phyloP scores from a whole-genome alignment of 148 eudicot genomes.

The Rhododendron simsii region DNA sequence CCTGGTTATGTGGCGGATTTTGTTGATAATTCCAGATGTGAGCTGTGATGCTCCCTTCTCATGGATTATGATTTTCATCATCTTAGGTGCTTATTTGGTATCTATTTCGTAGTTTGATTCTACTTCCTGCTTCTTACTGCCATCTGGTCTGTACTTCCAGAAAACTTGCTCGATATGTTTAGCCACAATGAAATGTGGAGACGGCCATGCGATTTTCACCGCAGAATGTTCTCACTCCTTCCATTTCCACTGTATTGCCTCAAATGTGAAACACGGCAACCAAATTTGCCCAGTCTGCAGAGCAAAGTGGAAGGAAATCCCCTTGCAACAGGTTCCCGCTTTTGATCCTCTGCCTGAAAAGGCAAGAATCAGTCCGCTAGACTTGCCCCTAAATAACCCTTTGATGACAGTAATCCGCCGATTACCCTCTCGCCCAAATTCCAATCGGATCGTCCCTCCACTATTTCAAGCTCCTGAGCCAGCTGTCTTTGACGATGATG shows the following conservation, averaged over 20 bases:
- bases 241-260: slow-evolving; percentile 77
- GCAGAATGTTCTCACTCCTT: slow-evolving; percentile 92
- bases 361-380: slow-evolving; percentile 35
- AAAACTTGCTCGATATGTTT: slow-evolving; percentile 76
- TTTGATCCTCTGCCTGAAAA: slow-evolving; percentile 34
- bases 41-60: background rate
- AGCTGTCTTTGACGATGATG: slow-evolving; percentile 67
- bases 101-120: background rate
- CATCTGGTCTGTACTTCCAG: slow-evolving; percentile 27
- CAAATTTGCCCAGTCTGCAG: slow-evolving; percentile 79
- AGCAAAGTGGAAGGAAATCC: slow-evolving; percentile 83
- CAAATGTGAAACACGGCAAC: slow-evolving; percentile 76
- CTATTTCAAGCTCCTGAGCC: slow-evolving; percentile 58
- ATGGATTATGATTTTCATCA: background rate
- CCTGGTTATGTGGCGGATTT: background rate
- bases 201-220: slow-evolving; percentile 82
- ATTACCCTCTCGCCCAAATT: slow-evolving; percentile 46
- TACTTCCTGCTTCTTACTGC: slow-evolving; percentile 1
- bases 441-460: slow-evolving; percentile 32
- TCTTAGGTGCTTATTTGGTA: background rate
- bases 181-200: slow-evolving; percentile 54
- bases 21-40: background rate
- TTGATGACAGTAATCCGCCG: slow-evolving; percentile 45
- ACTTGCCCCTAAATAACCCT: slow-evolving; percentile 36
- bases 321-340: slow-evolving; percentile 42